Base-by-base conservation (phyloP, 805 yeast genomes). In the Isabelozyma gotoi region DNA sequence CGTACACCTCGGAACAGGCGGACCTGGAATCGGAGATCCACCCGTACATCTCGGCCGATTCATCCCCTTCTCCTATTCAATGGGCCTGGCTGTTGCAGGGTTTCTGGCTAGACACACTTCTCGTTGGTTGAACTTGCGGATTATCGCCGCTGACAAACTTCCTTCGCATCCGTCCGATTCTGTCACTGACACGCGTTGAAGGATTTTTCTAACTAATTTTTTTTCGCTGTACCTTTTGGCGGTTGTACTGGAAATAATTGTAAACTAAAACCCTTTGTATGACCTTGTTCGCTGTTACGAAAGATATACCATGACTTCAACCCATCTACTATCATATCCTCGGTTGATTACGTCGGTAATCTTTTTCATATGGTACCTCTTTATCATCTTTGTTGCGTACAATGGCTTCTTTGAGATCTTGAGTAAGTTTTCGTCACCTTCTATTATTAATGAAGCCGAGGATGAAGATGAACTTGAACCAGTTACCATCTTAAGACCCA, bases 401-500 rank as follows among this genome's bases (percentile, higher is more conserved):
- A 41, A 48, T 10, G 80, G 80, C 14, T 69, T 71, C 51, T 43
- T 57, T 29, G 73, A 71, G 50, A 68, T 74, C 15, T 38, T 60
- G 42, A 42, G 50, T 27, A 63, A 62, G 44, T 73, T 71, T 49
- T 47, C 48, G 11, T 34, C 33, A 3, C 49, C 54, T 37, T 50
- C 51, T 19, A 33, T 31, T 32, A 16, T 37, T 45, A 27, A 29
- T 38, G 17, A 24, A 7, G 33, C 36, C 14, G 33, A 29, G 4
- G 44, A 44, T 10, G 45, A 40, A 10, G 46, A 46, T 1, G 41
- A 43, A 14, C 40, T 45, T 19, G 74, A 68, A 45, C 68, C 73
- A 6, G 96, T 89, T 15, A 78, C 94, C 1, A 86, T 90, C 19
- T 58, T 89, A 29, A 67, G 96, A 21, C 97, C 97, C 0, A 71